A percentile compares a stretch with the other conserved stretches of the same genome.
phyloP scores from a whole-genome alignment of 192 early-diverging fungal genomes.

The Backusella parvicylindrica region DNA sequence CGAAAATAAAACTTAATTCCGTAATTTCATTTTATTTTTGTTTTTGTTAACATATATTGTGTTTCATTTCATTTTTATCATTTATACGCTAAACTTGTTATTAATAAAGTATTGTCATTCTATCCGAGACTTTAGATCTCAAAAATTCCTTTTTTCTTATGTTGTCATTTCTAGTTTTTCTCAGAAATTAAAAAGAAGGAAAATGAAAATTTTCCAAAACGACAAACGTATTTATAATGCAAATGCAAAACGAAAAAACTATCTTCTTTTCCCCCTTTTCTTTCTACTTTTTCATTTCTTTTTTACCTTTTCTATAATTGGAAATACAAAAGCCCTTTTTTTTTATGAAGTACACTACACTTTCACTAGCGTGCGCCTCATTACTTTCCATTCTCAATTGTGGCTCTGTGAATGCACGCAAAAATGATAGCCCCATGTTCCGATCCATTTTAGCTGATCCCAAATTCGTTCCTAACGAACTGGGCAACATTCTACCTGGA shows the following conservation, averaged over 20 bases:
- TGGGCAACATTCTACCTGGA: conserved; percentile 5
- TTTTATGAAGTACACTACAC: background rate
- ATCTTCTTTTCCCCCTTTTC: background rate
- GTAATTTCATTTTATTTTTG: background rate
- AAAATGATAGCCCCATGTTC: background rate
- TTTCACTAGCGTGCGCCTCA: background rate
- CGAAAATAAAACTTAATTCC: background rate
- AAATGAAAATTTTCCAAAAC: background rate
- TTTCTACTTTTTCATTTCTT: background rate
- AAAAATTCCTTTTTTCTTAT: background rate
- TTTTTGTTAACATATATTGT: background rate
- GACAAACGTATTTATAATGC: background rate
- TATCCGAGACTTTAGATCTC: background rate
- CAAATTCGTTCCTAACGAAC: conserved; percentile 3
- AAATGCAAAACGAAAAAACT: background rate
- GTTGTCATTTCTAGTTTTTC: background rate
- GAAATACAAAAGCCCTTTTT: background rate
- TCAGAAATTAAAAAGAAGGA: background rate
- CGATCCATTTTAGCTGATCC: conserved; percentile 7
- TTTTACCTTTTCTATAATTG: background rate
- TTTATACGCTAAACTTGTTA: background rate
- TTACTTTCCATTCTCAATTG: background rate
- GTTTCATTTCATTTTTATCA: background rate
- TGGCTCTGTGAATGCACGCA: background rate
- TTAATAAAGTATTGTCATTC: background rate